phyloP scores from a whole-genome alignment of 805 yeast species.

The Candida xyloterini region DNA sequence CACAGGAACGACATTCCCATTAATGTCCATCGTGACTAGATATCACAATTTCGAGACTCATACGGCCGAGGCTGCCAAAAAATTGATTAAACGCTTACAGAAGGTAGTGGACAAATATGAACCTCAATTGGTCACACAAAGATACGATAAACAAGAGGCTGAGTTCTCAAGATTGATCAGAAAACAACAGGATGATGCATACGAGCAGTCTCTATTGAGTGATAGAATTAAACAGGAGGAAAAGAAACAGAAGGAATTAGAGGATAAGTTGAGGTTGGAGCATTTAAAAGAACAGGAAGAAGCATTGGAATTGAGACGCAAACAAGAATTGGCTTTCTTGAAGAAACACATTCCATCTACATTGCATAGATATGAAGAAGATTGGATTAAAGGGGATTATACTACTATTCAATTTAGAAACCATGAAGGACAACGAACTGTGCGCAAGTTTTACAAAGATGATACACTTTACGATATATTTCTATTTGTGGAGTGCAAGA shows the following conservation, averaged over 20 bases:
- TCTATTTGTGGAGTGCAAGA: conserved; percentile 44
- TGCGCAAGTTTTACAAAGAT: conserved; percentile 40
- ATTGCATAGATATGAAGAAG: conserved; percentile 7
- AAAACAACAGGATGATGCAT: conserved; percentile 66
- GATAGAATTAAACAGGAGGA: conserved; percentile 55
- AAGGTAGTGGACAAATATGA: conserved; percentile 51
- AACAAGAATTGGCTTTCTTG: conserved; percentile 25
- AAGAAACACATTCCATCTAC: conserved; percentile 11
- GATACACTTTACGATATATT: conserved; percentile 48
- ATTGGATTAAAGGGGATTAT: conserved; percentile 30
- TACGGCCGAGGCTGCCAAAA: conserved; percentile 20
- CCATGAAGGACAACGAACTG: conserved; percentile 49
- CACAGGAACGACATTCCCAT: conserved; percentile 45
- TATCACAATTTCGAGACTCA: conserved; percentile 33
- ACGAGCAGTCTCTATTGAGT: conserved; percentile 52
- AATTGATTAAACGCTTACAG: conserved; percentile 36
- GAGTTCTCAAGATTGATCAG: conserved; percentile 55
- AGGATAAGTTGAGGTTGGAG: conserved; percentile 18
- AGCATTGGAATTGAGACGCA: conserved; percentile 11
- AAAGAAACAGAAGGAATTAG: conserved; percentile 32
- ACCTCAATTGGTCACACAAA: conserved; percentile 58
- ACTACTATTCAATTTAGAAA: conserved; percentile 51
- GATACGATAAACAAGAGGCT: conserved; percentile 59
- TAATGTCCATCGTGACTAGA: conserved; percentile 47
- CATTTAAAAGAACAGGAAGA: conserved; percentile 16